Evolutionary conservation across 1,139 yeast genomes (phyloP), one percentile per base, ranked within the genome.

Genomic region (Diutina rugosa): DNA sequence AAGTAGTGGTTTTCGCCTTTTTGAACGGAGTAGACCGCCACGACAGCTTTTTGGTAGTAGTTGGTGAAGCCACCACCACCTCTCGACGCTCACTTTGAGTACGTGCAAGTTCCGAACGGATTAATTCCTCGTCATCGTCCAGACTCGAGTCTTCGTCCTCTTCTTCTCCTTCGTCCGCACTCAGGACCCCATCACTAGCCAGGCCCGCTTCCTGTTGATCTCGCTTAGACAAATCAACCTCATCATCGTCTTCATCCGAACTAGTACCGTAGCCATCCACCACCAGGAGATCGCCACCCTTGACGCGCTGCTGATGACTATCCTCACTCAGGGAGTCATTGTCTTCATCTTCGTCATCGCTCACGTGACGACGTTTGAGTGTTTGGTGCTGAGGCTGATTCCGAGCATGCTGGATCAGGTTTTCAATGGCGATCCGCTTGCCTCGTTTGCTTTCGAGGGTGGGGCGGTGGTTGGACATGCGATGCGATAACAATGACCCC

Each of bases 341-440:
- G 1, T n/a, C 46, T 3, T 35, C 41, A 35, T n/a, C 12, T 32
- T 32, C 38, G 18, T 6, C 9, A 3, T 26, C 51, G 14, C 26
- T 18, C 28, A 46, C 30, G 26, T 46, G 26, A 18, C 51, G 51
- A 8, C 53, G 41, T 18, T 49, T 49, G 6, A 49, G 32, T 16
- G 21, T n/a, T 16, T 49, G n/a, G 12, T 49, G 53, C 16, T 49
- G 53, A 9, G 53, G 41, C 16, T 49, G 53, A 12, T 49, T 32
- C 9, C 53, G 41, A 8, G 53, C 53, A 49, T 49, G 53, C 16
- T 49, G 53, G 32, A 49, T 49, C 53, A 32, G 44, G 10, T 49
- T 18, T 7, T 30, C 32, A 6, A 49, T 16, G n/a, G 12, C 35
- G 14, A 49, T 49, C 10, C 35, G 28, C 16, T 49, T 49, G 4